Evolutionary conservation across 129 eudicot species (phyloP).

Genomic region (Solidago caesia): DNA sequence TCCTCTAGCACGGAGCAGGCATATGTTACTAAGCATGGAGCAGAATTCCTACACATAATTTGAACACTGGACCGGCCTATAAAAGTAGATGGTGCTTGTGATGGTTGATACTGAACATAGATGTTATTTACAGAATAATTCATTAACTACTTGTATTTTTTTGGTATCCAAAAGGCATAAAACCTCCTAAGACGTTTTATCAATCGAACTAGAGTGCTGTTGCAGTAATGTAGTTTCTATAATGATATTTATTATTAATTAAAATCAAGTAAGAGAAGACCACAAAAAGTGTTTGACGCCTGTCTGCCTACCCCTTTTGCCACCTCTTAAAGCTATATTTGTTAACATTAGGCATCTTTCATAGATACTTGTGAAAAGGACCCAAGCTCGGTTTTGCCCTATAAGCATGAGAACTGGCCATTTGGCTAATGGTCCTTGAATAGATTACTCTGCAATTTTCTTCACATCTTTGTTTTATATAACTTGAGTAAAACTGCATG

Average conservation of each 20-base stretch:
- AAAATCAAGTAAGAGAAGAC: background rate
- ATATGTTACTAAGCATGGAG: constrained; percentile 2
- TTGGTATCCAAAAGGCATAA: no score
- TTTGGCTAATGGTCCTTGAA: background rate
- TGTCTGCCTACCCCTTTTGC: background rate
- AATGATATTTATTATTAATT: background rate
- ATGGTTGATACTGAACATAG: background rate
- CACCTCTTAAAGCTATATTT: background rate
- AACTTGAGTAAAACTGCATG: no score
- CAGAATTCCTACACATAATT: background rate
- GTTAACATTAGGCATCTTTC: background rate
- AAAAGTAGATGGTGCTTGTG: constrained; percentile 10
- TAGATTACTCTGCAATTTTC: background rate
- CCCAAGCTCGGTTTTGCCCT: background rate
- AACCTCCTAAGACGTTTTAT: background rate
- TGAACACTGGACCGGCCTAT: background rate
- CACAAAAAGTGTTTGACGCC: background rate
- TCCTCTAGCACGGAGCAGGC: background rate
- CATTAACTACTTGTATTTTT: no score
- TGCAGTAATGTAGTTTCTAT: background rate
- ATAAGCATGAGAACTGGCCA: background rate
- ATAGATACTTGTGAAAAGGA: background rate
- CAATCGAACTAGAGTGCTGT: background rate
- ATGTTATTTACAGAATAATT: background rate
- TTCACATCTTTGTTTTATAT: background rate